A percentile compares a stretch with the other conserved stretches of the same genome.
phyloP scores from a whole-genome alignment of 768 basidiomycete genomes.

The Leccinellum luteum region DNA sequence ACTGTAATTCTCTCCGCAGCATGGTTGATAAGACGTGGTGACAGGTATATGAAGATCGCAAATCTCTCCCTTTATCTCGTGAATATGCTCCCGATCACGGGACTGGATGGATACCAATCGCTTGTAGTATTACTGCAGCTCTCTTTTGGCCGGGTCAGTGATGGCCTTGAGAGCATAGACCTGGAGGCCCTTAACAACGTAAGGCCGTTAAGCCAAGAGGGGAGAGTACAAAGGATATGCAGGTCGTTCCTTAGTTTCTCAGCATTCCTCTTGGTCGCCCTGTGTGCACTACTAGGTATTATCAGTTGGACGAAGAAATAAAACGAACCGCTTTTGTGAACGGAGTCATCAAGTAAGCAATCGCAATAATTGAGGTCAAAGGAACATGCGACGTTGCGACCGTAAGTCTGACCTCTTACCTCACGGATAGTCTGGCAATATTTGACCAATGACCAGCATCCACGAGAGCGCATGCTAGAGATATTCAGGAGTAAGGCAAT shows the following conservation, averaged over 20 bases:
- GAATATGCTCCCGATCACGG: conserved; percentile 74
- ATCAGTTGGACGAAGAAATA: conserved; percentile 19
- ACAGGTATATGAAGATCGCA: conserved; percentile 60
- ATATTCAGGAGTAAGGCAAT: background rate
- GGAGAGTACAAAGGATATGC: conserved; percentile 15
- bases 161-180: conserved; percentile 13
- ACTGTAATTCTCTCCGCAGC: background rate
- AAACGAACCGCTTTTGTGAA: background rate
- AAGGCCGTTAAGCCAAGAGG: conserved; percentile 2
- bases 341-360: background rate
- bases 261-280: conserved; percentile 20
- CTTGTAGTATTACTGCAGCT: conserved; percentile 37
- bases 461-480: background rate
- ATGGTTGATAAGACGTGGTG: background rate
- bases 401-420: background rate
- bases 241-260: conserved; percentile 15
- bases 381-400: background rate
- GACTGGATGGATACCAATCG: conserved; percentile 68
- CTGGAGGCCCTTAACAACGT: conserved; percentile 16
- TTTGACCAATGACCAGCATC: background rate
- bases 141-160: conserved; percentile 1
- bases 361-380: background rate
- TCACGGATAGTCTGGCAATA: background rate
- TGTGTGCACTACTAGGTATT: conserved; percentile 21
- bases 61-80: conserved; percentile 80